Conservation (phyloP, 495 filamentous ascomycete genomes). For the Podospora australis region DNA sequence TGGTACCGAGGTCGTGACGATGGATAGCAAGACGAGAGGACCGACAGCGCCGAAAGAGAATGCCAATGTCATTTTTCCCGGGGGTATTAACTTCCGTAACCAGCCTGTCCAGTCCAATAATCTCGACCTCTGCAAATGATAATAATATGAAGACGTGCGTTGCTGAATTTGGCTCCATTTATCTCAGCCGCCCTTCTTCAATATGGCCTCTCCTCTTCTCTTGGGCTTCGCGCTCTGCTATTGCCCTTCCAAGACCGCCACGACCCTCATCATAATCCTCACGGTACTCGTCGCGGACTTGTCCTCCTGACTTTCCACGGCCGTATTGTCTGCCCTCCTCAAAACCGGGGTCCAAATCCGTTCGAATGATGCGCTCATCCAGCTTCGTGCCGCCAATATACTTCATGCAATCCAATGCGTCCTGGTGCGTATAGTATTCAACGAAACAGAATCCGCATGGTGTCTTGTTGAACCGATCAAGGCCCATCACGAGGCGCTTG, state of each 20-base stretch:
- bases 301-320: slow-evolving; percentile 81
- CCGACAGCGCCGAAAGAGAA: background rate
- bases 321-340: slow-evolving; percentile 94
- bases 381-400: slow-evolving; percentile 98
- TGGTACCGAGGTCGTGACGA: too few species aligned
- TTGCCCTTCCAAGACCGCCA: slow-evolving; percentile 65
- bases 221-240: slow-evolving; percentile 54
- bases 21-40: too few species aligned
- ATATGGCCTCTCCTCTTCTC: slow-evolving; percentile 42
- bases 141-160: too few species aligned
- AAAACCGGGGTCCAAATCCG: slow-evolving; percentile 95
- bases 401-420: slow-evolving; percentile 95
- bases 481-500: slow-evolving; percentile 96
- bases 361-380: slow-evolving; percentile 91
- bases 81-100: slow-evolving; percentile 11
- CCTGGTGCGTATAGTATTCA: slow-evolving; percentile 96
- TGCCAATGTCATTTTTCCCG: slow-evolving; percentile 9
- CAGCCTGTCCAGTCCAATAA: background rate
- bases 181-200: slow-evolving; percentile 45
- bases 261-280: slow-evolving; percentile 93
- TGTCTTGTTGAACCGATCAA: slow-evolving; percentile 94
- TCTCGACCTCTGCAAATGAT: too few species aligned
- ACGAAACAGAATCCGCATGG: slow-evolving; percentile 99
- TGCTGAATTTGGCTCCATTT: background rate
- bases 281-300: slow-evolving; percentile 95